Evolutionary conservation across 208 protist genomes (phyloP).

Genomic region (Wallacemonas sp.): DNA sequence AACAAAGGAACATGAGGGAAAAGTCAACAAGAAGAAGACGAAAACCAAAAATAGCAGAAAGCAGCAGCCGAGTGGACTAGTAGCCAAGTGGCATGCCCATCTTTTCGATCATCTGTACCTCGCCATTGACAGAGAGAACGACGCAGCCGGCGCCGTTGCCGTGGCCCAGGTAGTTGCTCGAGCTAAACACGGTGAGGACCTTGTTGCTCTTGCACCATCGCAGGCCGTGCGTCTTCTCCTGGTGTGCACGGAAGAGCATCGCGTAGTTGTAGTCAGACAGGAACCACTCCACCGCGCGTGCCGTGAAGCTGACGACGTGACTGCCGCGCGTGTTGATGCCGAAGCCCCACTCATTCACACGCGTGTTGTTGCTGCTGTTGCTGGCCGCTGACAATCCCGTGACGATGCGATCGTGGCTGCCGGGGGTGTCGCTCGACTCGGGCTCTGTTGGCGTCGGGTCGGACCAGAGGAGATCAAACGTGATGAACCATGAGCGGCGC

Average conservation of each 20-base stretch:
- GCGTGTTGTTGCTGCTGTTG: too few relatives aligned
- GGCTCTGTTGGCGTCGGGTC: conserved; percentile 61
- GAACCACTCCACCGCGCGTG: conserved; percentile 72
- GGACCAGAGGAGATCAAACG: conserved; percentile 82
- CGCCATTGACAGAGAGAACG: conserved; percentile 48
- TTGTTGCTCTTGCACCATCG: conserved; percentile 69
- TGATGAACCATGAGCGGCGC: conserved; percentile 55
- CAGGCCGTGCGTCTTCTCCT: conserved; percentile 77
- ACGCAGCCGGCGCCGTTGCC: conserved; percentile 78
- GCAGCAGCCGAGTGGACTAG: not conserved
- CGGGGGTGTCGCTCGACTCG: conserved; percentile 19
- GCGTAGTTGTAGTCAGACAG: conserved; percentile 54
- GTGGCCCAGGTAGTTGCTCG: conserved; percentile 79
- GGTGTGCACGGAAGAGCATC: conserved; percentile 82
- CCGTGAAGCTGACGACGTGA: conserved; percentile 66
- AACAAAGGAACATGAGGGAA: not conserved
- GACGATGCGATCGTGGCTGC: not conserved
- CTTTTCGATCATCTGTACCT: conserved; percentile 80
- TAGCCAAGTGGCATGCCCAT: conserved; percentile 19
- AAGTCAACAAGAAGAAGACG: conserved; percentile 17
- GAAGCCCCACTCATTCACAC: conserved; percentile 75
- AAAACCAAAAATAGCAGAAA: conserved; percentile 15
- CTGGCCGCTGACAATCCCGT: not conserved
- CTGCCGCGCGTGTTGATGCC: conserved; percentile 58
- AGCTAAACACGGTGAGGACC: conserved; percentile 86